A percentile compares a stretch with the other conserved stretches of the same genome.
phyloP scores from a whole-genome alignment of 148 eudicot species.

The Pouteria glomerata region DNA sequence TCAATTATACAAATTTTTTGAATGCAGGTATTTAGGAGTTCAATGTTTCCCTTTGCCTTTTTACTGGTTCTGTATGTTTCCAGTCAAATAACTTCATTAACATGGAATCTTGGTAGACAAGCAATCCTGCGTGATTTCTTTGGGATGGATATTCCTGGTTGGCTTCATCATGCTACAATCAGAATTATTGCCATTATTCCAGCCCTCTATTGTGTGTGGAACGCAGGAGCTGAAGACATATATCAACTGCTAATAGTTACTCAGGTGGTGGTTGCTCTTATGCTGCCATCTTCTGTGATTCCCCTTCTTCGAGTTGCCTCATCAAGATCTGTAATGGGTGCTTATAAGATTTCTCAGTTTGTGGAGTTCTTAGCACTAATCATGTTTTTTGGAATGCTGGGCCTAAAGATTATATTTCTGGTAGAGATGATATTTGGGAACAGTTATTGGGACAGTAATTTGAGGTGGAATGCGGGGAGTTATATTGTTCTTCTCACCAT shows the following conservation, averaged over 20 bases:
- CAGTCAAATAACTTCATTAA: constrained; percentile 65
- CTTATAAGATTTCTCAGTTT: constrained; percentile 55
- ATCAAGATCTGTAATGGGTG: constrained; percentile 75
- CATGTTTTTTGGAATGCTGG: constrained; percentile 66
- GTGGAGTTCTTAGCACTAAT: constrained; percentile 62
- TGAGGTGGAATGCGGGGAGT: constrained; percentile 64
- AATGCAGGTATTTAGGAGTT: constrained; percentile 69
- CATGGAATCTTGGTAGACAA: constrained; percentile 71
- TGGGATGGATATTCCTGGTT: constrained; percentile 66
- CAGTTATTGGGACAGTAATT: constrained; percentile 73
- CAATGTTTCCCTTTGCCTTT: constrained; percentile 45
- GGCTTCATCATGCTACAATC: constrained; percentile 85
- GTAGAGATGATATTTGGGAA: constrained; percentile 84
- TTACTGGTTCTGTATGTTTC: constrained; percentile 57
- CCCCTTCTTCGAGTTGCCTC: constrained; percentile 89
- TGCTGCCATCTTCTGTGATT: constrained; percentile 80
- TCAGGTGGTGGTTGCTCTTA: constrained; percentile 81
- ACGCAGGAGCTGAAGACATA: constrained; percentile 82
- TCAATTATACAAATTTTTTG: not conserved
- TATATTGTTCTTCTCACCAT: constrained; percentile 55
- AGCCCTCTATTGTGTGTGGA: constrained; percentile 70
- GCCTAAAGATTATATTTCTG: constrained; percentile 62
- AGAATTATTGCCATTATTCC: constrained; percentile 68
- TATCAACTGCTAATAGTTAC: constrained; percentile 70
- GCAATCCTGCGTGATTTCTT: constrained; percentile 59